Evolutionary conservation across 1,139 yeast genomes (phyloP).

Genomic region (Suhomyces ambrosiae): DNA sequence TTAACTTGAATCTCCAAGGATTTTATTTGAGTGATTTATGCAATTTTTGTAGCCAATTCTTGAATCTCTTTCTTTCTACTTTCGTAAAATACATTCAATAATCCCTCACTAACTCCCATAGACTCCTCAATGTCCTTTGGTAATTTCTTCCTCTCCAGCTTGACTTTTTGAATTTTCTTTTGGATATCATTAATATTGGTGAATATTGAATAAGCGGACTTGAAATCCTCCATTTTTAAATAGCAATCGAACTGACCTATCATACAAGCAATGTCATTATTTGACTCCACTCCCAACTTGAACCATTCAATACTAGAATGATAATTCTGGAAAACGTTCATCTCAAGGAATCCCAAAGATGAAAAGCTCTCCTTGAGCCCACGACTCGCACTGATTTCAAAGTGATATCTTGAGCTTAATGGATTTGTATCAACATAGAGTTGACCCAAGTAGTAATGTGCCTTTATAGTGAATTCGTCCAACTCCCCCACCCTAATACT

Average conservation of each 20-base stretch:
- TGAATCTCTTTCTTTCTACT: slow-evolving; percentile 31
- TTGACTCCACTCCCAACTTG: slow-evolving; percentile 69
- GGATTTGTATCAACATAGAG: slow-evolving; percentile 61
- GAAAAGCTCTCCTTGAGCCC: slow-evolving; percentile 79
- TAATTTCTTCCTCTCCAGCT: slow-evolving; percentile 16
- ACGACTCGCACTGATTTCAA: slow-evolving; percentile 73
- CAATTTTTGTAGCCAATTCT: slow-evolving; percentile 15
- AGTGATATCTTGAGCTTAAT: slow-evolving; percentile 60
- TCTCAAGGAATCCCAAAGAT: slow-evolving; percentile 74
- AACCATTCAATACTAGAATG: slow-evolving; percentile 79
- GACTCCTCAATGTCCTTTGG: slow-evolving; percentile 29
- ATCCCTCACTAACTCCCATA: slow-evolving; percentile 27
- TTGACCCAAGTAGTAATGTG: slow-evolving; percentile 80
- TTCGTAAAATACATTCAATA: slow-evolving; percentile 33
- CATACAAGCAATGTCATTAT: slow-evolving; percentile 59
- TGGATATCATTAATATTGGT: slow-evolving; percentile 27
- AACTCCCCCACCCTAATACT: slow-evolving; percentile 62
- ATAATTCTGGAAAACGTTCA: slow-evolving; percentile 61
- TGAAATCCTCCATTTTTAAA: slow-evolving; percentile 28
- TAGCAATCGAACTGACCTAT: slow-evolving; percentile 74
- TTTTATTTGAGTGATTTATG: too few relatives aligned
- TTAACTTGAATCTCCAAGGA: too few relatives aligned
- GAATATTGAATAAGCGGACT: slow-evolving; percentile 30
- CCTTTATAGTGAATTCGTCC: slow-evolving; percentile 56
- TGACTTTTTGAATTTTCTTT: slow-evolving; percentile 26